Percentiles rank a stretch among this genome's conserved stretches.
Conservation (phyloP, 2,329 filamentous ascomycete genomes). For the Colletotrichum orchidophilum region DNA sequence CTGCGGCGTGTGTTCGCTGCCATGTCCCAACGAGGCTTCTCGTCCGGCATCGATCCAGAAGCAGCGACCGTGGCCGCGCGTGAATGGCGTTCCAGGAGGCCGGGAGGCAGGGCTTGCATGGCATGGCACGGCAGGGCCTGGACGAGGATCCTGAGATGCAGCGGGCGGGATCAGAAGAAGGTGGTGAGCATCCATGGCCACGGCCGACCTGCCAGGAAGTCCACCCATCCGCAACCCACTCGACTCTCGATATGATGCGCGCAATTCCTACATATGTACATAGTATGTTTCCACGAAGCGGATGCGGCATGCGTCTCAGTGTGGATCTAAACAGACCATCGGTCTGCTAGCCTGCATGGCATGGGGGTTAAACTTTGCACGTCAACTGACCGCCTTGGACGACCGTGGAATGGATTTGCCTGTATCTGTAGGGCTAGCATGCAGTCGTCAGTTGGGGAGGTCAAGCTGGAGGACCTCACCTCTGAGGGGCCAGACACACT, state of each 20-base stretch:
- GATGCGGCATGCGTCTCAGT: constrained; percentile 8
- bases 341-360: constrained; percentile 14
- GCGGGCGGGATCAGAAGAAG: constrained; percentile 26
- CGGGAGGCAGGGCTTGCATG: constrained; percentile 30
- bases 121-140: constrained; percentile 26
- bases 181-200: constrained; percentile 28
- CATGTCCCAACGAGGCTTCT: constrained; percentile 24
- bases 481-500: neutral
- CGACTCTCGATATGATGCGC: constrained; percentile 21
- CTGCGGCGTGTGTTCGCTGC: constrained; percentile 18
- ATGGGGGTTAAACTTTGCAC: constrained; percentile 28
- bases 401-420: neutral
- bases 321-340: constrained; percentile 24
- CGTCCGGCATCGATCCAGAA: constrained; percentile 24
- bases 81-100: constrained; percentile 30
- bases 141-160: constrained; percentile 33
- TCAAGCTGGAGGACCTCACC: neutral
- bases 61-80: constrained; percentile 22
- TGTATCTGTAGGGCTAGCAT: constrained; percentile 24
- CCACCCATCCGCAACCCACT: constrained; percentile 8
- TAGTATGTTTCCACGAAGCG: constrained; percentile 22
- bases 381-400: constrained; percentile 30
- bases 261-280: too few relatives aligned
- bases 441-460: neutral
- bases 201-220: neutral